Percentiles rank a stretch among this genome's conserved stretches.
These are phyloP conservation scores for Paraurostyla sp. DNA, from an alignment of 73 alveolate genomes.

Conservation along the genomic window DNA sequence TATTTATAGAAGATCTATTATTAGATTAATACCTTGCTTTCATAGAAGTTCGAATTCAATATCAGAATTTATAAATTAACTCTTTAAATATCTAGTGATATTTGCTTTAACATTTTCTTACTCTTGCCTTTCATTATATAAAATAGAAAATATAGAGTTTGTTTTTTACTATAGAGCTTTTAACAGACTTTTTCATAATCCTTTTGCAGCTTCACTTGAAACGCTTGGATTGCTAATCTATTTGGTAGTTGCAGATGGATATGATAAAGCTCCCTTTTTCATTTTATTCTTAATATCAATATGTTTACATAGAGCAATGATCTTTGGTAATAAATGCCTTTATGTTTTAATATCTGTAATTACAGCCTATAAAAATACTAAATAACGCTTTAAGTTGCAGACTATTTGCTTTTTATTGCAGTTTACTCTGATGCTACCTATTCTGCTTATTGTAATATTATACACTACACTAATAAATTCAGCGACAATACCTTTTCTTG, in stretches of 20 bases:
- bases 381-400: slow-evolving; percentile 44
- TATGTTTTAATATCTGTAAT: slow-evolving; percentile 45
- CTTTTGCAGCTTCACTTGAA: slow-evolving; percentile 49
- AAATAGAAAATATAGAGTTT: neutral
- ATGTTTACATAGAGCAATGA: slow-evolving; percentile 21
- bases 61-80: neutral
- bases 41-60: neutral
- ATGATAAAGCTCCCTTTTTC: slow-evolving; percentile 2
- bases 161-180: slow-evolving; percentile 36
- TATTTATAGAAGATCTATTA: neutral
- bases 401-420: slow-evolving; percentile 7
- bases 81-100: neutral
- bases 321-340: slow-evolving; percentile 1
- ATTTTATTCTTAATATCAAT: neutral
- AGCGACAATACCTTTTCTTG: slow-evolving; percentile 55
- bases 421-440: slow-evolving; percentile 53
- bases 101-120: neutral
- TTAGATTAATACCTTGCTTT: neutral
- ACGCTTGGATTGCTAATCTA: slow-evolving; percentile 38
- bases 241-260: neutral
- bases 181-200: slow-evolving; percentile 34
- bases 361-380: slow-evolving; percentile 47
- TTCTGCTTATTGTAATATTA: neutral
- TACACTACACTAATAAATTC: slow-evolving; percentile 41
- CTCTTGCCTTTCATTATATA: neutral